Evolutionary conservation across 1,139 yeast genomes (phyloP).

Genomic region (Protomyces pachydermus): DNA sequence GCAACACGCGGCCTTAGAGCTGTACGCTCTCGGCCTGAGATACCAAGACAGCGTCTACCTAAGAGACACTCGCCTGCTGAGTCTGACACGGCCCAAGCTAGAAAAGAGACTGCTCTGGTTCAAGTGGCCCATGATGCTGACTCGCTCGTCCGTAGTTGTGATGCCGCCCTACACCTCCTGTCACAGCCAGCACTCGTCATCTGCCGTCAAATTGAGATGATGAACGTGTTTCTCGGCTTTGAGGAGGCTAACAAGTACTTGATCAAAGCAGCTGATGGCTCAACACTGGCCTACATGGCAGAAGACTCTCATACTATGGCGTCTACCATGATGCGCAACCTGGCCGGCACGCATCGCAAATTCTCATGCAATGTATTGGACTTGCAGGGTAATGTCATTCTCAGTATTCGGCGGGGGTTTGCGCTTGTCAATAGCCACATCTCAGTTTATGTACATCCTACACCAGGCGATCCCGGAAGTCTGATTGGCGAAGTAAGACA

Average conservation of each 20-base stretch:
- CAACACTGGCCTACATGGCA: constrained; percentile 68
- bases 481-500: constrained; percentile 82
- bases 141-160: neutral
- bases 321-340: constrained; percentile 67
- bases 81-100: neutral
- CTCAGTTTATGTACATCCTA: constrained; percentile 45
- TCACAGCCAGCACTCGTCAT: constrained; percentile 67
- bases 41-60: neutral
- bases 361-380: constrained; percentile 67
- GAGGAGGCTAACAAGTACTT: constrained; percentile 80
- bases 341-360: constrained; percentile 52
- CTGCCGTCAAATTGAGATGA: constrained; percentile 79
- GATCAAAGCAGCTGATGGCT: constrained; percentile 67
- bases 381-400: constrained; percentile 57
- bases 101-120: neutral
- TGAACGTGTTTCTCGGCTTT: constrained; percentile 80
- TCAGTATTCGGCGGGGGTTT: constrained; percentile 61
- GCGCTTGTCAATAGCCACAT: constrained; percentile 85
- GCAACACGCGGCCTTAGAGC: neutral
- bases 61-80: neutral
- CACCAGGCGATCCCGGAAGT: constrained; percentile 35
- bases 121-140: neutral
- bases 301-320: constrained; percentile 43
- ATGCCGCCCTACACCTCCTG: constrained; percentile 8
- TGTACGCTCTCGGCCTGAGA: neutral